Evolutionary conservation across 768 basidiomycete genomes (phyloP).

Genomic region (Tricholoma saponaceum): DNA sequence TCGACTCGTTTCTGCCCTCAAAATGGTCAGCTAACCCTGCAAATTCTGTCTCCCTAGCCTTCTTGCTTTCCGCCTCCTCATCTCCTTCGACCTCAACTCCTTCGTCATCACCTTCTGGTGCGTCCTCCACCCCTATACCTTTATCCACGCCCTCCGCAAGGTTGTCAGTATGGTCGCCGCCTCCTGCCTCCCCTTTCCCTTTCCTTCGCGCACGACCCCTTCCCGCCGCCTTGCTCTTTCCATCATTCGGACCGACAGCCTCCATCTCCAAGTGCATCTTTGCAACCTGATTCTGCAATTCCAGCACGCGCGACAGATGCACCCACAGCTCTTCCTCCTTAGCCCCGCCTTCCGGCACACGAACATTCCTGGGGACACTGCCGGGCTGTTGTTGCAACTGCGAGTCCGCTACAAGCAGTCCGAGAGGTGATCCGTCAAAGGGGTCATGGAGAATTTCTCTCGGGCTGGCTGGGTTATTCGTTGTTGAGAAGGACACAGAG

Average conservation of each 20-base stretch:
- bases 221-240: constrained; percentile 32
- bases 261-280: constrained; percentile 76
- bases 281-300: constrained; percentile 69
- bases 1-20: constrained; percentile 62
- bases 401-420: constrained; percentile 25
- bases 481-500: constrained; percentile 1
- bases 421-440: constrained; percentile 42
- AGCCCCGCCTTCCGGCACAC: constrained; percentile 17
- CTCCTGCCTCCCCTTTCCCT: constrained; percentile 10
- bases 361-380: background rate
- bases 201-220: constrained; percentile 25
- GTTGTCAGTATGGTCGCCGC: constrained; percentile 7
- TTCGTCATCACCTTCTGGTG: constrained; percentile 43
- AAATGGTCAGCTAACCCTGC: constrained; percentile 64
- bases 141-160: constrained; percentile 6
- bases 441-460: constrained; percentile 36
- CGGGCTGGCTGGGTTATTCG: constrained; percentile 2
- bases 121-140: constrained; percentile 20
- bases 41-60: constrained; percentile 64
- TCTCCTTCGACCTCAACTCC: constrained; percentile 46
- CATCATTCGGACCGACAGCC: constrained; percentile 41
- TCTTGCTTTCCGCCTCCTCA: constrained; percentile 52
- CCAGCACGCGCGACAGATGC: constrained; percentile 64
- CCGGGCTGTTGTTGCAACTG: constrained; percentile 10
- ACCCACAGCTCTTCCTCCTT: constrained; percentile 62